Base-by-base conservation (phyloP, 306 rosid genomes). In the Casuarina glauca region DNA sequence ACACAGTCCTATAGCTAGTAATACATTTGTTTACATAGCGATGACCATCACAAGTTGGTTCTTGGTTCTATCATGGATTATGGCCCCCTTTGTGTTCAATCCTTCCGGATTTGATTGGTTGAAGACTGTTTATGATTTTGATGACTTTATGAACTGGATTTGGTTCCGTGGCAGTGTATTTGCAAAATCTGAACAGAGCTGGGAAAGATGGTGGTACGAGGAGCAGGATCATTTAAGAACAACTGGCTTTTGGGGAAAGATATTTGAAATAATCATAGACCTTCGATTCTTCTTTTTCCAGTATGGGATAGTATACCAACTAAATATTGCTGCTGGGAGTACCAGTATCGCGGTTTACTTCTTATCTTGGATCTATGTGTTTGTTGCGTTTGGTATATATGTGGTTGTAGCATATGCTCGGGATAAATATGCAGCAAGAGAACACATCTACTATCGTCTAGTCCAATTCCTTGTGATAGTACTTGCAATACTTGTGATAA, bases 151-250 rank as follows among this genome's bases (percentile, higher is more conserved):
- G 87, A 87, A 57, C 84, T 93, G 98, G 98, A 82, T 93, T 79
- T 90, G 93, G 96, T 80, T 54, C 74, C 87, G 82, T 6, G 96
- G 91, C 57, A 88, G 97, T 58, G 87, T 93, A 72, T 91, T 91
- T 76, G 97, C 96, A 68, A 91, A 91, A 86, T 92, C 96, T 80
- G 98, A 91, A 81, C 89, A 91, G 78, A 91, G 98, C 80, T 93
- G 98, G 98, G 97, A 91, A 82, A 90, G 87, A 78, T 93, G 98
- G 98, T 93, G 98, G 97, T 88, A 90, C 17, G 98, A 93, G 79
- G 97, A 91, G 79, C 97, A 91, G 80, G 97, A 90, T 81, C 98
- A 93, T 82, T 81, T 93, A 39, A 88, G 73, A 85, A 70, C 78
- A 38, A 93, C 96, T 41, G 98, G 98, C 20, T 9, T 83, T 17